phyloP scores from a whole-genome alignment of 805 yeast genomes.

The Kazachstania psychrophila region DNA sequence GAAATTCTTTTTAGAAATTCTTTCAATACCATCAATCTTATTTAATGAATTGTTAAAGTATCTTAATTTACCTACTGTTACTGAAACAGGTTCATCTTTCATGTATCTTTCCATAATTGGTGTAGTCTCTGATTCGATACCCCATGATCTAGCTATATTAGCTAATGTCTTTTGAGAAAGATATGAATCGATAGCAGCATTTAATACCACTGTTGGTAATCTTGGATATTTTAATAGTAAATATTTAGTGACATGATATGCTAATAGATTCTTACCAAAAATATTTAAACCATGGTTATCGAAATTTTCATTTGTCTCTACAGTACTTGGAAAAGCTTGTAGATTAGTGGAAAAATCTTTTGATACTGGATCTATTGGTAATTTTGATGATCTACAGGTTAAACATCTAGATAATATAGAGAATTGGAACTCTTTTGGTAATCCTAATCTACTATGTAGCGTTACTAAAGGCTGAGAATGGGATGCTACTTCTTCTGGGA shows the following conservation, averaged over 20 bases:
- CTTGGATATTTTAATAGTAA: slow-evolving; percentile 77
- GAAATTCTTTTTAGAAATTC: slow-evolving; percentile 33
- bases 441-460: slow-evolving; percentile 63
- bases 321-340: slow-evolving; percentile 20
- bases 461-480: slow-evolving; percentile 68
- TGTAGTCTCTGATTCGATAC: slow-evolving; percentile 68
- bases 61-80: slow-evolving; percentile 63
- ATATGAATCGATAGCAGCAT: slow-evolving; percentile 67
- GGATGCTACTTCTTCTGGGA: slow-evolving; percentile 42
- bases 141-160: slow-evolving; percentile 73
- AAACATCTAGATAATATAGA: slow-evolving; percentile 75
- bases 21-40: slow-evolving; percentile 43
- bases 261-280: slow-evolving; percentile 73
- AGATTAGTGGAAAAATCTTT: slow-evolving; percentile 1
- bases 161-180: slow-evolving; percentile 58
- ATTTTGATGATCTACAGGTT: slow-evolving; percentile 43
- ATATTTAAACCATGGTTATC: slow-evolving; percentile 71
- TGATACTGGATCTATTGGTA: slow-evolving; percentile 8
- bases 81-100: slow-evolving; percentile 56
- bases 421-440: slow-evolving; percentile 48
- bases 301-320: slow-evolving; percentile 37
- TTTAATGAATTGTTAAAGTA: slow-evolving; percentile 29
- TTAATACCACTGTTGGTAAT: slow-evolving; percentile 70
- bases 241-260: slow-evolving; percentile 67
- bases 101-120: slow-evolving; percentile 57